Conservation (phyloP, 2,329 filamentous ascomycete genomes). For the Talaromyces sp. region DNA sequence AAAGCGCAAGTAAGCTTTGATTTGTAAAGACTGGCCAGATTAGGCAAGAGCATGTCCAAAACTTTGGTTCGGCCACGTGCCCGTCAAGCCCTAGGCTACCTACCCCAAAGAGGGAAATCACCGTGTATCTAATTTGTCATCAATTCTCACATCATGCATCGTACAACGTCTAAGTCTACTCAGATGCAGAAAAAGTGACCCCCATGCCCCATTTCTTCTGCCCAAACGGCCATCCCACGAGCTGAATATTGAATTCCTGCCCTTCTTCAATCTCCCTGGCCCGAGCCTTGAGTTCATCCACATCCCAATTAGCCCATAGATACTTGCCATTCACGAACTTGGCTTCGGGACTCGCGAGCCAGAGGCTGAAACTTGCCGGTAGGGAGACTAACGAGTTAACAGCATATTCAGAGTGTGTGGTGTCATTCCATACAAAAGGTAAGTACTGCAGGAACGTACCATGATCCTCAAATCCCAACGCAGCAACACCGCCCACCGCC, state of each 20-base stretch:
- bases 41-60: background rate
- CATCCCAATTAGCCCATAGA: conserved; percentile 42
- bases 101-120: background rate
- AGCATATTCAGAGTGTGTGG: background rate
- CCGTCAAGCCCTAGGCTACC: background rate
- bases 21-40: background rate
- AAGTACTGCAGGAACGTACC: conserved; percentile 16
- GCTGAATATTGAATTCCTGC: conserved; percentile 8
- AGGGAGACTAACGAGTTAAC: conserved; percentile 22
- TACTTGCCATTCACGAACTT: conserved; percentile 39
- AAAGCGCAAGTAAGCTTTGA: background rate
- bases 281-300: conserved; percentile 36
- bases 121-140: background rate
- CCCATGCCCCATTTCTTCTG: background rate
- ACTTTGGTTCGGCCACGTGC: background rate
- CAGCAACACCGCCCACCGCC: conserved; percentile 20
- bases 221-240: conserved; percentile 13
- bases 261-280: conserved; percentile 21
- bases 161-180: background rate
- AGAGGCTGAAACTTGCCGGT: conserved; percentile 32
- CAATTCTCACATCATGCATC: background rate
- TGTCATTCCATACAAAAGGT: too few relatives aligned
- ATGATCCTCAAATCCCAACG: conserved; percentile 21
- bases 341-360: conserved; percentile 39
- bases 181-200: background rate